Evolutionary conservation across 2,329 filamentous ascomycete genomes (phyloP).

Genomic region (Plectosphaerella sp.): DNA sequence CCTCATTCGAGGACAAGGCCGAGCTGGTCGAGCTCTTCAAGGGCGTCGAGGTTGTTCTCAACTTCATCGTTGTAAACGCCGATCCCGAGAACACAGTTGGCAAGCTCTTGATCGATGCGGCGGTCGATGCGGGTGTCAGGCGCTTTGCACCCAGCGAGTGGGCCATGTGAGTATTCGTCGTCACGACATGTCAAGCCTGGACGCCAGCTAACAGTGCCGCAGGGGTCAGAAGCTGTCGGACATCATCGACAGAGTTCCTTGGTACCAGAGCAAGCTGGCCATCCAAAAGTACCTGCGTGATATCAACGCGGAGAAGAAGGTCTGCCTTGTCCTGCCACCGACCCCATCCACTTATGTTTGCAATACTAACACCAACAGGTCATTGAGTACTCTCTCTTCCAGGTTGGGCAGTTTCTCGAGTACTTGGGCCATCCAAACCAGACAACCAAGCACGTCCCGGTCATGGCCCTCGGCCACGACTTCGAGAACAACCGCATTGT

Average conservation of each 20-base stretch:
- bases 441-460: slow-evolving; percentile 29
- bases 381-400: slow-evolving; percentile 45
- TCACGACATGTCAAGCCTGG: not conserved
- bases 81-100: slow-evolving; percentile 36
- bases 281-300: slow-evolving; percentile 34
- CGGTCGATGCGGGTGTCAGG: slow-evolving; percentile 53
- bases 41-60: slow-evolving; percentile 48
- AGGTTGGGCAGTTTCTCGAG: slow-evolving; percentile 41
- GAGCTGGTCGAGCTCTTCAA: slow-evolving; percentile 31
- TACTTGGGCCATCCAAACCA: slow-evolving; percentile 41
- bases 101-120: slow-evolving; percentile 53
- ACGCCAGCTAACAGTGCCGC: not conserved
- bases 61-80: slow-evolving; percentile 36
- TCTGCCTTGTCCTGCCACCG: slow-evolving; percentile 4
- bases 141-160: slow-evolving; percentile 61
- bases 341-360: too few species aligned
- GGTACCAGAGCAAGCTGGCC: slow-evolving; percentile 34
- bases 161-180: slow-evolving; percentile 25
- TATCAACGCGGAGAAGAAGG: slow-evolving; percentile 33
- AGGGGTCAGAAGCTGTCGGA: not conserved
- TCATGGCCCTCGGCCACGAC: slow-evolving; percentile 20
- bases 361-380: slow-evolving; percentile 19
- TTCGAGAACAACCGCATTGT: slow-evolving; percentile 37
- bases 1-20: slow-evolving; percentile 37
- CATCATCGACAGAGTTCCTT: slow-evolving; percentile 12